These are phyloP conservation scores for Mediolabrus comicus DNA, from an alignment of 108 stramenopile species.

Conservation along the genomic window DNA sequence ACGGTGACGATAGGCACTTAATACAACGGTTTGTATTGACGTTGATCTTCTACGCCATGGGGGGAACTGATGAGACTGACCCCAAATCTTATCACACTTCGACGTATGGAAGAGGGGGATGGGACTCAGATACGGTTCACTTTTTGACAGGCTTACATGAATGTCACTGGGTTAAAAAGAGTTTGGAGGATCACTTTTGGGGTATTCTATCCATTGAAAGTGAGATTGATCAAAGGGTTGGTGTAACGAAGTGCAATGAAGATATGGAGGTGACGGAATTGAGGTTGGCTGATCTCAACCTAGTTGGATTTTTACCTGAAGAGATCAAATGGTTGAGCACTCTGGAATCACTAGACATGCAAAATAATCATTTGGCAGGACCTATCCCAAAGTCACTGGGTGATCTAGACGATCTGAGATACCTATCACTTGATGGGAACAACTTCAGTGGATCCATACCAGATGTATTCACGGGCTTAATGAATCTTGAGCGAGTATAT, in stretches of 20 bases:
- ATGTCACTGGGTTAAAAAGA: conserved; percentile 48
- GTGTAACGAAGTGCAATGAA: conserved; percentile 38
- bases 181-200: conserved; percentile 38
- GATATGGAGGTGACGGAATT: conserved; percentile 47
- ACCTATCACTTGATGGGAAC: conserved; percentile 42
- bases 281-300: conserved; percentile 30
- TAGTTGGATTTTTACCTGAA: conserved; percentile 41
- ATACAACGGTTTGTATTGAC: conserved; percentile 39
- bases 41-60: conserved; percentile 35
- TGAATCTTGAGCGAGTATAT: conserved; percentile 29
- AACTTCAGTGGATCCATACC: conserved; percentile 38
- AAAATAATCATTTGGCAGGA: conserved; percentile 42
- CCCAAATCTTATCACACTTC: conserved; percentile 3
- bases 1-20: conserved; percentile 14
- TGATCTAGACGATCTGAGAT: conserved; percentile 32
- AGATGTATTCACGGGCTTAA: conserved; percentile 25
- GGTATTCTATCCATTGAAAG: conserved; percentile 21
- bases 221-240: conserved; percentile 20
- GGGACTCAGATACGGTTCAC: conserved; percentile 31
- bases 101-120: conserved; percentile 5
- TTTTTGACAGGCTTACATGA: conserved; percentile 48
- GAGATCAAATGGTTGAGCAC: conserved; percentile 40
- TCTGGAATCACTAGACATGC: conserved; percentile 39
- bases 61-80: conserved; percentile 25
- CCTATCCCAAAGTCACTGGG: conserved; percentile 32